Conservation (phyloP, 108 stramenopile species). For the Nitzschia palea region DNA sequence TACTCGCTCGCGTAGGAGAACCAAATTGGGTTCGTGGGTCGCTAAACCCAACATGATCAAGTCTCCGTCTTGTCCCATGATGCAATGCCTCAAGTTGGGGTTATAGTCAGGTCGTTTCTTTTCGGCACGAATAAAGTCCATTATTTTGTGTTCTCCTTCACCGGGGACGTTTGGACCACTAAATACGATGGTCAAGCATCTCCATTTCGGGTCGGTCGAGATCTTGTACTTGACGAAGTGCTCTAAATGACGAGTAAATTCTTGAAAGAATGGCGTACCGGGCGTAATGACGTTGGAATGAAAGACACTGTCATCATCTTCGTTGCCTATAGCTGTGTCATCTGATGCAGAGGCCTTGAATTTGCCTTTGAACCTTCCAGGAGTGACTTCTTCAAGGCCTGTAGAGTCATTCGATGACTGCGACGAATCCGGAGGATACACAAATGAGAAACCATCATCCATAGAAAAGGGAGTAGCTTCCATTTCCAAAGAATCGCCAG, state of each 20-base stretch:
- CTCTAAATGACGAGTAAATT: slow-evolving; percentile 70
- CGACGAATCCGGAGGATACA: slow-evolving; percentile 5
- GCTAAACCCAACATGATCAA: slow-evolving; percentile 98
- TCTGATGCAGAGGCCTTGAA: slow-evolving; percentile 36
- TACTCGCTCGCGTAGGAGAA: slow-evolving; percentile 91
- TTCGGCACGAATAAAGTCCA: slow-evolving; percentile 93
- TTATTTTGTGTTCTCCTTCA: slow-evolving; percentile 99
- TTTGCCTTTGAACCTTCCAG: slow-evolving; percentile 58
- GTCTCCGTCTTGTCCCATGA: slow-evolving; percentile 99
- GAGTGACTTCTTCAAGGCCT: slow-evolving; percentile 44
- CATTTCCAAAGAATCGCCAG: not conserved
- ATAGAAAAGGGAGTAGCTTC: not conserved
- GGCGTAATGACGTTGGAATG: slow-evolving; percentile 99
- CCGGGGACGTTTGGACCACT: slow-evolving; percentile 98
- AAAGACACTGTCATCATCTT: slow-evolving; percentile 54
- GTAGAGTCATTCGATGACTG: not conserved
- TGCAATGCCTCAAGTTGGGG: slow-evolving; percentile 95
- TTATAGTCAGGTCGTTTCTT: slow-evolving; percentile 68
- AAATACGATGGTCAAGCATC: slow-evolving; percentile 84
- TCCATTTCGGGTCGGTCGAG: slow-evolving; percentile 77
- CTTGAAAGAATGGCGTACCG: slow-evolving; percentile 94
- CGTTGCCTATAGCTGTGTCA: not conserved
- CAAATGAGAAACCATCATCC: slow-evolving; percentile 30
- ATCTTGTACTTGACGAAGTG: slow-evolving; percentile 75
- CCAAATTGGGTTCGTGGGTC: slow-evolving; percentile 96